Conservation (phyloP, 306 rosid genomes). For the Begonia masoniana region DNA sequence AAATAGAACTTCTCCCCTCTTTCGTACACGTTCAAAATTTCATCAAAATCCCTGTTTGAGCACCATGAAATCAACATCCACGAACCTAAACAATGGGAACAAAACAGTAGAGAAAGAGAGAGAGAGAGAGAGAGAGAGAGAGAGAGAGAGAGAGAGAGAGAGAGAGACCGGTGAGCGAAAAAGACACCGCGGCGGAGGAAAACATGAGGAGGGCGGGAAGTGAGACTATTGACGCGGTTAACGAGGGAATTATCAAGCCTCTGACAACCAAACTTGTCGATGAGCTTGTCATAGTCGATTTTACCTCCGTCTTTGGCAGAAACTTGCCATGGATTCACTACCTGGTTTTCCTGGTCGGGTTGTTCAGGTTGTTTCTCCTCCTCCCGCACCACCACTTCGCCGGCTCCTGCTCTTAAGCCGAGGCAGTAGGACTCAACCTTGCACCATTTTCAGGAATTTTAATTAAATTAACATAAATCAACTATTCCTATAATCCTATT, state of each 20-base stretch:
- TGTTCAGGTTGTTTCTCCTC: constrained; percentile 6
- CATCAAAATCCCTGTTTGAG: constrained; percentile 49
- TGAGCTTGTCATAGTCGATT: constrained; percentile 83
- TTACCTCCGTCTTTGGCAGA: constrained; percentile 60
- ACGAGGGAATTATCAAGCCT: constrained; percentile 44
- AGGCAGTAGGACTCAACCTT: too few relatives aligned
- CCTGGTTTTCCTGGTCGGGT: constrained; percentile 31
- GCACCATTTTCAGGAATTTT: too few relatives aligned
- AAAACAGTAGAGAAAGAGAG: too few relatives aligned
- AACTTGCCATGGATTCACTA: constrained; percentile 83
- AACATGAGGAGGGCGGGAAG: constrained; percentile 59
- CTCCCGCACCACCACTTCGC: constrained; percentile 11
- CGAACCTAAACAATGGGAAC: background rate
- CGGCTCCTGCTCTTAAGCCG: too few relatives aligned
- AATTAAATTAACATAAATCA: too few relatives aligned
- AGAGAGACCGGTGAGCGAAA: constrained; percentile 67
- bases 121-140: too few relatives aligned
- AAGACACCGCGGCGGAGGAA: constrained; percentile 93
- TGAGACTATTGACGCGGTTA: constrained; percentile 51
- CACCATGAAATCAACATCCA: constrained; percentile 1
- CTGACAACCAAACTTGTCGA: constrained; percentile 88
- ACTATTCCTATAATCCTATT: too few relatives aligned
- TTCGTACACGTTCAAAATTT: constrained; percentile 58
- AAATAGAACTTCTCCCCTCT: constrained; percentile 75
- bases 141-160: too few relatives aligned